Percentiles rank a stretch among this genome's conserved stretches.
Evolutionary conservation across 1,284 basidiomycete genomes (phyloP).

Genomic region (Xanthoconium separans): DNA sequence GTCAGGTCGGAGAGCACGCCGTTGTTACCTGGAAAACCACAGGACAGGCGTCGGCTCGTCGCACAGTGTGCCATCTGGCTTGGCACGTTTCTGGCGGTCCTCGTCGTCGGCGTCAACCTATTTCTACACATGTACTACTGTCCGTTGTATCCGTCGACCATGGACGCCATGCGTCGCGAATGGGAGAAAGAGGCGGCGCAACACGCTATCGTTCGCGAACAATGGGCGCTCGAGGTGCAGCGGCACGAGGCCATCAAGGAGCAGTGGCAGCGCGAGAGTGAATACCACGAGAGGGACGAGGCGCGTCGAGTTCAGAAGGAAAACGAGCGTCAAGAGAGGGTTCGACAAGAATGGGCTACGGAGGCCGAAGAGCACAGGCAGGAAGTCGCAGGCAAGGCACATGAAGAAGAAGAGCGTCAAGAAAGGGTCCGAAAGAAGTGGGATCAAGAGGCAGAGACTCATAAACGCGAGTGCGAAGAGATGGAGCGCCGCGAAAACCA

Average conservation of each 20-base stretch:
- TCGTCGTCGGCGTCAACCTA: not conserved
- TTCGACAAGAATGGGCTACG: conserved; percentile 8
- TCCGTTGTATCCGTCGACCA: conserved; percentile 13
- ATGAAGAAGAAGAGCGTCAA: conserved; percentile 9
- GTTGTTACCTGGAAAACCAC: conserved; percentile 3
- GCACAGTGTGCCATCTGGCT: not conserved
- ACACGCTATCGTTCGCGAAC: not conserved
- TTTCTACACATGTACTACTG: conserved; percentile 9
- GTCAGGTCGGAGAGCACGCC: not conserved
- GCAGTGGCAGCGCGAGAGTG: conserved; percentile 13
- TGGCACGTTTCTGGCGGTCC: accelerated
- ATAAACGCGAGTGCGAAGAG: conserved; percentile 6
- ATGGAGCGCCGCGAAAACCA: conserved; percentile 10
- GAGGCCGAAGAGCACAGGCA: conserved; percentile 5
- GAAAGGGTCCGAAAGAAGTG: conserved; percentile 6
- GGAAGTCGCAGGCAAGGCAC: not conserved
- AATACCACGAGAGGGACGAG: conserved; percentile 18
- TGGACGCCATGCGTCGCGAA: conserved; percentile 6
- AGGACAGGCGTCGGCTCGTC: not conserved
- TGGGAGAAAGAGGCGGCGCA: conserved; percentile 13
- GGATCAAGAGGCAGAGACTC: conserved; percentile 3
- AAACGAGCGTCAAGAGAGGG: conserved; percentile 13
- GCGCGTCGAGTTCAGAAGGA: conserved; percentile 9
- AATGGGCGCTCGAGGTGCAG: conserved; percentile 13
- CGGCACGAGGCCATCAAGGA: not conserved